Evolutionary conservation across 2,329 filamentous ascomycete genomes (phyloP).

Genomic region (Pseudopyricularia javanii): DNA sequence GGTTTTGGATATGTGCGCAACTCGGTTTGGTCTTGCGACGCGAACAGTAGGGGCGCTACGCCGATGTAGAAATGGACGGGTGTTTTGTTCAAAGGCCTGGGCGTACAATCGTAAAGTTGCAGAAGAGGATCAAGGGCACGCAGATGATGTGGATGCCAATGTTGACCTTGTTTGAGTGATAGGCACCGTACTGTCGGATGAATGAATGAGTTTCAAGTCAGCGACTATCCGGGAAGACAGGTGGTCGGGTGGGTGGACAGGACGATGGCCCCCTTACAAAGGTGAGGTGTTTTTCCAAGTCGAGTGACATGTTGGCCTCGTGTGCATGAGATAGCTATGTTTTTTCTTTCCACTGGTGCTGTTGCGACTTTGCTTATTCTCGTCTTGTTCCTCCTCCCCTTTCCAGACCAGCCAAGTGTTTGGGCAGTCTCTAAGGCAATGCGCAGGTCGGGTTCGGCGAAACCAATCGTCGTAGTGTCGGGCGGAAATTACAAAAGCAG

Average conservation of each 20-base stretch:
- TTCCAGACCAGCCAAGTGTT: neutral
- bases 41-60: neutral
- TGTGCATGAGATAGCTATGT: neutral
- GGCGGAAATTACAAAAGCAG: neutral
- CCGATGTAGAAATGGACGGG: slow-evolving; percentile 5
- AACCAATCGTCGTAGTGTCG: neutral
- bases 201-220: slow-evolving; percentile 1
- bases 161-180: slow-evolving; percentile 70
- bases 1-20: neutral
- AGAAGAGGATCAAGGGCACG: slow-evolving; percentile 64
- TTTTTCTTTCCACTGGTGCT: neutral
- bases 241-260: neutral
- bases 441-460: neutral
- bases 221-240: neutral
- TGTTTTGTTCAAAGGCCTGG: slow-evolving; percentile 12
- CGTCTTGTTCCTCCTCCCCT: neutral
- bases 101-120: slow-evolving; percentile 56
- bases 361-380: neutral
- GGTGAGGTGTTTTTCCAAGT: slow-evolving; percentile 70
- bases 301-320: slow-evolving; percentile 46
- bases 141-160: slow-evolving; percentile 68
- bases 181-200: slow-evolving; percentile 61
- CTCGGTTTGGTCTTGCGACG: neutral
- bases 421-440: neutral
- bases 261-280: slow-evolving; percentile 46